Evolutionary conservation across 371 early-diverging fungal genomes (phyloP), one percentile per base, ranked within the genome.

Genomic region (Rhizopus stolonifer): DNA sequence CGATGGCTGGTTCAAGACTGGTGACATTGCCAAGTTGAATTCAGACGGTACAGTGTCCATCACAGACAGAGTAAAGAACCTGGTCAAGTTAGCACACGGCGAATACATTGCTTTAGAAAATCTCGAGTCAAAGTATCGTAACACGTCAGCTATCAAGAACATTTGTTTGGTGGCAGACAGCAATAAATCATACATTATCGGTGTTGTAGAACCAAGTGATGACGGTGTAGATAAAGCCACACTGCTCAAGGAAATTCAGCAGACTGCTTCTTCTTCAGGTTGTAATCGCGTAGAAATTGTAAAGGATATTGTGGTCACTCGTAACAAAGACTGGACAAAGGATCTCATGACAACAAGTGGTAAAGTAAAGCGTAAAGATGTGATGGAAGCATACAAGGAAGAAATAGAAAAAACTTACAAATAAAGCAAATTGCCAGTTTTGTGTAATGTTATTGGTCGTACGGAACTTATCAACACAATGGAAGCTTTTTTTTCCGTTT

Each of bases 31-130:
- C 11, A 70, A 70, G 22, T 64, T 96, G 39, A 84, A 90, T 46
- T 61, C 74, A 22, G 76, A 85, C 49, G 97, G 95, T 2, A 82
- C 74, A 3, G 61, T 77, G 48, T 52, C 68, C 11, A 77, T 92
- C 63, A 91, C 89, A 43, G 95, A 95, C 67, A 80, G 95, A 49
- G 83, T 83, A 42, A 95, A 94, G 80, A 93, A 89, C 57, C 57
- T 93, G 23, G 90, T 99, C 74, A 99, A 99, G 58, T 55, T 88
- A 29, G 52, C 72, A 5, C 85, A 89, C 56, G 99, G 99, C 54
- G 99, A 99, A 69, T 99, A 98, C 70, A 87, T 87, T 59, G 95
- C 95, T 2, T 84, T 97, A 8, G 99, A 98, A 58, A 92, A 91
- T 50, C 79, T 98, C 31, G 99, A 99, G 69, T 81, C 90, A 11